These are phyloP conservation scores for Amanita pallidorosea DNA, from an alignment of 768 basidiomycete species.

Conservation along the genomic window DNA sequence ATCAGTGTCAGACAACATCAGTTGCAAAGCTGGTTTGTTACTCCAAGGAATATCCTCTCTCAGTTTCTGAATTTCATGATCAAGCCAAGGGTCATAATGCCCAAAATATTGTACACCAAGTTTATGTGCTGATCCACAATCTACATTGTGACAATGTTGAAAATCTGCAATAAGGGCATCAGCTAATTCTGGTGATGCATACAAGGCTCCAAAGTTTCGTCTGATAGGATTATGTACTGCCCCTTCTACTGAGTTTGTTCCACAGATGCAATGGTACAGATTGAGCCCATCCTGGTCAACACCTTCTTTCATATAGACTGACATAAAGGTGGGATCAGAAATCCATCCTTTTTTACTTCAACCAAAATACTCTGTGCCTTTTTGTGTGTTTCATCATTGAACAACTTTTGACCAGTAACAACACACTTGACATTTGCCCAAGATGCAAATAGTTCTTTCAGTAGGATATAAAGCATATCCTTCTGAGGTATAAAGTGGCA, in stretches of 20 bases:
- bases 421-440: slow-evolving; percentile 3
- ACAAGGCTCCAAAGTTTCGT: slow-evolving; percentile 13
- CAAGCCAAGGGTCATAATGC: slow-evolving; percentile 11
- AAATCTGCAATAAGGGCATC: slow-evolving; percentile 10
- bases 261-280: slow-evolving; percentile 9
- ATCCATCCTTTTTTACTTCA: slow-evolving; percentile 10
- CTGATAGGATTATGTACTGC: slow-evolving; percentile 12
- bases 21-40: background rate
- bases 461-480: slow-evolving; percentile 7
- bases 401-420: background rate
- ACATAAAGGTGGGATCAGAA: slow-evolving; percentile 10
- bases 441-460: slow-evolving; percentile 11
- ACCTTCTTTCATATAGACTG: slow-evolving; percentile 8
- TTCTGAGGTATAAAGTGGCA: slow-evolving; percentile 9
- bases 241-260: slow-evolving; percentile 16
- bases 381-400: slow-evolving; percentile 1
- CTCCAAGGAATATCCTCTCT: slow-evolving; percentile 7
- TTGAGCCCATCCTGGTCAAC: slow-evolving; percentile 10
- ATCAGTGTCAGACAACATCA: slow-evolving; percentile 4
- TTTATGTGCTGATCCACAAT: slow-evolving; percentile 7
- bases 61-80: slow-evolving; percentile 8
- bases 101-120: slow-evolving; percentile 5
- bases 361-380: slow-evolving; percentile 7
- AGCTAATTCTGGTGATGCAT: slow-evolving; percentile 13
- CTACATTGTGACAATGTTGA: slow-evolving; percentile 9